Evolutionary conservation across 2,329 filamentous ascomycete genomes (phyloP).

Genomic region (Penicillium brevicompactum): DNA sequence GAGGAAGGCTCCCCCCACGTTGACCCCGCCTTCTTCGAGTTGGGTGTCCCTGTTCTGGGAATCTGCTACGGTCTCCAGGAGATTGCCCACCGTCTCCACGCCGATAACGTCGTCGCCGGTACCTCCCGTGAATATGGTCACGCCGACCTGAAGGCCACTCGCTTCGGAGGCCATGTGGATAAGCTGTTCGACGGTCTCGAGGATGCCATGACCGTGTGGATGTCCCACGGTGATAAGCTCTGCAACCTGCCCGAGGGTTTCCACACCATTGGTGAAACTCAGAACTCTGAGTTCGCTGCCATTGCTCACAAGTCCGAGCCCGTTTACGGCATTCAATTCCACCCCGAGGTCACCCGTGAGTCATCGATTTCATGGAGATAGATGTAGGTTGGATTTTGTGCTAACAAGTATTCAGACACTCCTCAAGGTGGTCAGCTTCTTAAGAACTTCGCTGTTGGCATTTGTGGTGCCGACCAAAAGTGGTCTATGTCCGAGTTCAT

Average conservation of each 20-base stretch:
- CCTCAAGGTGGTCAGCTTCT: conserved; percentile 69
- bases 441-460: conserved; percentile 79
- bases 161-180: conserved; percentile 65
- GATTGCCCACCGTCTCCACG: conserved; percentile 69
- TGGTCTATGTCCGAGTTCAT: conserved; percentile 89
- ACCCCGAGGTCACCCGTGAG: conserved; percentile 68
- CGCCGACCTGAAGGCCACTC: conserved; percentile 64
- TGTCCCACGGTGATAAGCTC: conserved; percentile 90
- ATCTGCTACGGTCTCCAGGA: conserved; percentile 67
- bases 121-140: conserved; percentile 63
- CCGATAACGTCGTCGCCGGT: conserved; percentile 59
- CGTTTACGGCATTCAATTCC: conserved; percentile 68
- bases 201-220: conserved; percentile 72
- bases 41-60: conserved; percentile 62
- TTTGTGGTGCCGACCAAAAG: conserved; percentile 73
- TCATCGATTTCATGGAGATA: background rate
- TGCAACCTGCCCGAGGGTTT: conserved; percentile 68
- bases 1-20: conserved; percentile 75
- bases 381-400: no score
- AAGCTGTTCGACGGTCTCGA: conserved; percentile 76
- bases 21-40: conserved; percentile 78
- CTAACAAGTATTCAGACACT: background rate
- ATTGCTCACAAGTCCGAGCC: conserved; percentile 62
- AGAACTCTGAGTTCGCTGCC: conserved; percentile 76
- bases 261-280: conserved; percentile 70